These are phyloP conservation scores for Hanseniaspora lindneri DNA, from an alignment of 805 yeast species.

Conservation along the genomic window DNA sequence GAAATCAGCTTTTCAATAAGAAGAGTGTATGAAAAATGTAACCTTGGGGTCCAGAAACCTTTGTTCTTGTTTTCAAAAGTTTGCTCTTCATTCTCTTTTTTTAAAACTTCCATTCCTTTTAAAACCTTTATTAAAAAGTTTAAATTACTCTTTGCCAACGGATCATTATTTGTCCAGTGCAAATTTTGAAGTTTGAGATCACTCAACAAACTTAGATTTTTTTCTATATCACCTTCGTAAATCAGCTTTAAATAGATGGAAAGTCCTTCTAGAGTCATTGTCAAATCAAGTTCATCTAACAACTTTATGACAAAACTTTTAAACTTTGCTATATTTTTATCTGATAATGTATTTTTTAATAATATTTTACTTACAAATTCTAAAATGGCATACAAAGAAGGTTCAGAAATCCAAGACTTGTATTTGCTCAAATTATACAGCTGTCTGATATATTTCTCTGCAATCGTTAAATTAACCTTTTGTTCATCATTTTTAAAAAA, in stretches of 20 bases:
- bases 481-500: slow-evolving; percentile 26
- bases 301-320: slow-evolving; percentile 26
- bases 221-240: slow-evolving; percentile 13
- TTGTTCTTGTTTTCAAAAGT: slow-evolving; percentile 37
- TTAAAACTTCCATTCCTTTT: slow-evolving; percentile 39
- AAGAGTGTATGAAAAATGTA: slow-evolving; percentile 58
- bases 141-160: slow-evolving; percentile 61
- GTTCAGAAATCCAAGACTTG: slow-evolving; percentile 81
- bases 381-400: slow-evolving; percentile 59
- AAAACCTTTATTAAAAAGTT: slow-evolving; percentile 48
- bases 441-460: slow-evolving; percentile 34
- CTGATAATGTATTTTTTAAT: not conserved
- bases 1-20: slow-evolving; percentile 22
- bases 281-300: slow-evolving; percentile 43
- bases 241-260: slow-evolving; percentile 44
- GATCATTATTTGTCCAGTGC: slow-evolving; percentile 62
- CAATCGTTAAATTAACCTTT: slow-evolving; percentile 24
- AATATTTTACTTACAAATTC: slow-evolving; percentile 34
- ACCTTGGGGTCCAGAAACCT: slow-evolving; percentile 60
- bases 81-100: slow-evolving; percentile 22
- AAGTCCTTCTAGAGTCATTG: slow-evolving; percentile 66
- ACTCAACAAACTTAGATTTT: slow-evolving; percentile 1
- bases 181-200: slow-evolving; percentile 19
- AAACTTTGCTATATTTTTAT: slow-evolving; percentile 21
- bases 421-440: slow-evolving; percentile 46